Evolutionary conservation across 73 alveolate species (phyloP).

Genomic region (Uronychia binucleata): DNA sequence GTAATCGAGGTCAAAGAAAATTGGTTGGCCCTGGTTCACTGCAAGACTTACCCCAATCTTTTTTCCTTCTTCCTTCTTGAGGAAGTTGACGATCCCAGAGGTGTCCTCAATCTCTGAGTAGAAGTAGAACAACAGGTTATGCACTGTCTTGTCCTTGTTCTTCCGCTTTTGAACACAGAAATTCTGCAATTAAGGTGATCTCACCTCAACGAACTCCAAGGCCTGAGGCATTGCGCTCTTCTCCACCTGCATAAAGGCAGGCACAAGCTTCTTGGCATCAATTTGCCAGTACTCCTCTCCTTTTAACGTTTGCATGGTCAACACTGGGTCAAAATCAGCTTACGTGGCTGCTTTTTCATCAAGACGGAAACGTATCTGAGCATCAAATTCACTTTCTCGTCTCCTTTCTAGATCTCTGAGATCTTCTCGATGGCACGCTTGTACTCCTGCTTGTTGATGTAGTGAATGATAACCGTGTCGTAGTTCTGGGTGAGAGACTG

Average conservation of each 20-base stretch:
- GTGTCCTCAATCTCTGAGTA: constrained; percentile 73
- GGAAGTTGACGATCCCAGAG: constrained; percentile 74
- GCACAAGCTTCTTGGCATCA: constrained; percentile 81
- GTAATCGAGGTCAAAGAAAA: constrained; percentile 90
- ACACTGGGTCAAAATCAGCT: not conserved
- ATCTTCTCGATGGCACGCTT: constrained; percentile 80
- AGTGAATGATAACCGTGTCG: constrained; percentile 89
- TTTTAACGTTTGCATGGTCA: constrained; percentile 77
- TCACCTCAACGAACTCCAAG: constrained; percentile 55
- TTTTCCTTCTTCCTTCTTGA: constrained; percentile 71
- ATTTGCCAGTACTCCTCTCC: constrained; percentile 68
- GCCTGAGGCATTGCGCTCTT: constrained; percentile 75
- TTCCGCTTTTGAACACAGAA: constrained; percentile 78
- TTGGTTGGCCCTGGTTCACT: constrained; percentile 31
- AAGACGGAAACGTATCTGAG: constrained; percentile 88
- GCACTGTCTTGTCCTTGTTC: constrained; percentile 77
- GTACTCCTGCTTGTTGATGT: constrained; percentile 84
- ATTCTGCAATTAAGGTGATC: constrained; percentile 52
- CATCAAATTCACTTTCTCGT: constrained; percentile 71
- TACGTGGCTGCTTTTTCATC: constrained; percentile 82
- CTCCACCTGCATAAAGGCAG: constrained; percentile 89
- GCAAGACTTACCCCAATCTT: constrained; percentile 14
- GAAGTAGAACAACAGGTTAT: constrained; percentile 89
- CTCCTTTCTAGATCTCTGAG: constrained; percentile 51
- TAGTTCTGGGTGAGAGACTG: constrained; percentile 33